Evolutionary conservation across 2,329 filamentous ascomycete species (phyloP), one percentile per base, ranked within the genome.

Genomic region (Diaporthe sp.): DNA sequence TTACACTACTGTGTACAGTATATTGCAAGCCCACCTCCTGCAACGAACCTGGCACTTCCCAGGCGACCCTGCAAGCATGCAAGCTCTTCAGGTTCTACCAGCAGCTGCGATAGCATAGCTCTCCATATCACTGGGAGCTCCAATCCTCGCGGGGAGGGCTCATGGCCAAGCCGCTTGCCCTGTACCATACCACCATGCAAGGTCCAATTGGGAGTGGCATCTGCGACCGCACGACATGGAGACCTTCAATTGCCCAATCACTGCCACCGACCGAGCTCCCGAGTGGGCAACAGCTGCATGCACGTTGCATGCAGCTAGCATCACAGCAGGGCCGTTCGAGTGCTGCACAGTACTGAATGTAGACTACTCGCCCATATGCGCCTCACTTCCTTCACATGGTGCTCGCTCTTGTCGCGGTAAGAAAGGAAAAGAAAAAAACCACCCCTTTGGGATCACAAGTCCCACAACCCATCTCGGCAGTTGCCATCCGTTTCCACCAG

Each of bases 221-320:
- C 65, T 68, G 46, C 22, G 31, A 37, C 19, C 25, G 65, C 31
- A 42, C 46, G n/a, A 69, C 49, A 28, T 53, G 34, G 49, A 42
- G 39, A n/a, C 34, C 31, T 25, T 22, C 49, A 55, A 69, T 69
- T 69, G 65, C 49, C 65, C 65, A 69, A 69, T 69, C 65, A 55
- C 65, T 22, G 46, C n/a, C 49, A 22, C 19, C 65, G 49, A 55
- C 49, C 34, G 49, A 69, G 65, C 65, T 55, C 34, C 65, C 34
- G n/a, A 31, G 65, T 55, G 65, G 65, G 65, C 65, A 55, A 42
- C 49, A 55, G 65, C 65, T 69, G 46, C 49, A 69, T 69, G 65
- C 65, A 69, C 49, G 46, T 39, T 69, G 65, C 65, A 69, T 69
- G 65, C 65, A 69, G 65, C 65, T 69, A 55, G 65, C 65, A 69